A percentile compares a stretch with the other conserved stretches of the same genome.
Evolutionary conservation across 2,329 filamentous ascomycete genomes (phyloP).

Genomic region (Dryadomyces quercivorus): DNA sequence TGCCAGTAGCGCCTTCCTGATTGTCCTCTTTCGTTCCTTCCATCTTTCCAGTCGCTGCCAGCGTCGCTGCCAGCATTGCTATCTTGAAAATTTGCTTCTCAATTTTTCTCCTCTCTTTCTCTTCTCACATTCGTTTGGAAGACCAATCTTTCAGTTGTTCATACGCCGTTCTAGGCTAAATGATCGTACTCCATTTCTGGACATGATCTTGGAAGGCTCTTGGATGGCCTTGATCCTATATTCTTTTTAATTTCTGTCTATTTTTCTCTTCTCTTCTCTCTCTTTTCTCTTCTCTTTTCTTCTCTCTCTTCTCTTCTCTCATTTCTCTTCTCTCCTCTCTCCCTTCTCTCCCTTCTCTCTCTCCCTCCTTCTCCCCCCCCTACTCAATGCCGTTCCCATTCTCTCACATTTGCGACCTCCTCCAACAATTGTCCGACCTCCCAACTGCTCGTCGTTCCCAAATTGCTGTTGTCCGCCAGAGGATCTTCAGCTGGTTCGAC

Average conservation of each 20-base stretch:
- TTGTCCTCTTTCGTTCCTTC: background rate
- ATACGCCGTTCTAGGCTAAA: background rate
- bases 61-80: background rate
- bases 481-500: constrained; percentile 56
- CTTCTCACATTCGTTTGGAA: background rate
- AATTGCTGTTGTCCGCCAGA: constrained; percentile 2
- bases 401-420: constrained; percentile 57
- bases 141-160: background rate
- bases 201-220: background rate
- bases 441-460: constrained; percentile 18
- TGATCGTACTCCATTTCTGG: too few species aligned
- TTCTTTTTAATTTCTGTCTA: background rate
- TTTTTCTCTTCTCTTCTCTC: background rate
- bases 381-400: constrained; percentile 53
- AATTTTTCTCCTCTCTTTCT: background rate
- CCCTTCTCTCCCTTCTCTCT: background rate
- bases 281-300: background rate
- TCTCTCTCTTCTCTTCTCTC: background rate
- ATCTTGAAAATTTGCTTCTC: background rate
- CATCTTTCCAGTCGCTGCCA: background rate
- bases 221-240: background rate
- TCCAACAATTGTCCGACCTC: constrained; percentile 50
- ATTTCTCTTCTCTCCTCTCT: background rate
- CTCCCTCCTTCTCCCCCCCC: background rate
- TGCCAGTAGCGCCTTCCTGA: background rate